Evolutionary conservation across 1,139 yeast species (phyloP), one percentile per base, ranked within the genome.

Genomic region (Pichia norvegensis): DNA sequence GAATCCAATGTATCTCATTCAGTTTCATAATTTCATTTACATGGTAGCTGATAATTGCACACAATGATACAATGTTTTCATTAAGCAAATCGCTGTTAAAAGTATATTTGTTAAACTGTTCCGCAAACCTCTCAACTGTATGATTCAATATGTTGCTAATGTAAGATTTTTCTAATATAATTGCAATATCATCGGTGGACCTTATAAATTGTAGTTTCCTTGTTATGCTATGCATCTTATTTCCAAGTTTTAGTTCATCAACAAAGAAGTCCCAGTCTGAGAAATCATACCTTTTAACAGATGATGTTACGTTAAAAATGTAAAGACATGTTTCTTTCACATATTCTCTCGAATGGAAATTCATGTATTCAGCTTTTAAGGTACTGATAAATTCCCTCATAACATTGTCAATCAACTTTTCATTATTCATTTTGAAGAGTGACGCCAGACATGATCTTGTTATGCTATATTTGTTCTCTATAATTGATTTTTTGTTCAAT

Each of bases 121-220:
- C 35, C 11, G 19, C 27, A 11, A 36, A 36, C 4, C 11, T 20
- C 9, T 17, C 19, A 20, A 20, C 29, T 1, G 41, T 19, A 14
- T 20, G 22, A 25, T 37, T 46, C 13, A 52, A 41, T 14, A 56
- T 21, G 0, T 59, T 45, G 13, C 36, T 41, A 10, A 57, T 46
- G 38, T 55, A 57, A 19, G 52, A 55, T 10, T 46, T 47, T 39
- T 56, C 57, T 21, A 58, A 40, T 1, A 57, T 29, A 4, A 52
- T 10, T n/a, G 51, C 47, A 7, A 54, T 43, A n/a, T 58, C 62
- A n/a, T 49, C 46, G 8, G 50, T 37, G 17, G 48, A 44, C n/a
- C 53, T 51, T 29, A 55, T 44, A 13, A 56, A 51, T 29, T 57
- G 61, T 2, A 59, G 39, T 33, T 55, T 49, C 40, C 57, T 60